Percentiles rank a stretch among this genome's conserved stretches.
Conservation (phyloP, 2,329 filamentous ascomycete genomes). For the Aspergillus thermomutatus region DNA sequence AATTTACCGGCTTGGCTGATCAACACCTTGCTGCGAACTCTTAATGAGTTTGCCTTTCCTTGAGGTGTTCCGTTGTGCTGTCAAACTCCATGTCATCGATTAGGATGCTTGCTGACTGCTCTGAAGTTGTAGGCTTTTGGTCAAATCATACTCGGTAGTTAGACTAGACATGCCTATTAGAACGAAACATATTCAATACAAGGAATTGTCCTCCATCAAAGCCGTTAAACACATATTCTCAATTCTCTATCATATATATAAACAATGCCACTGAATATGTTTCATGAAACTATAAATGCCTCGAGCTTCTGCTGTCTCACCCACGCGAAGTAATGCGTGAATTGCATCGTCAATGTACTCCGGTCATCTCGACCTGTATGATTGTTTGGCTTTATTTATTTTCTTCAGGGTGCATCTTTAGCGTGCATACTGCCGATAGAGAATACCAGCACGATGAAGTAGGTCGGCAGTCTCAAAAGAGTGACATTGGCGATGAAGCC, state of each 20-base stretch:
- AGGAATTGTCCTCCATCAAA: not conserved
- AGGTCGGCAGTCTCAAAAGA: not conserved
- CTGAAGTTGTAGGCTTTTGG: not conserved
- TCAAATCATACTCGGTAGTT: not conserved
- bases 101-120: not conserved
- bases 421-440: not conserved
- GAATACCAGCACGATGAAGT: not conserved
- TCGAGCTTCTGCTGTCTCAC: not conserved
- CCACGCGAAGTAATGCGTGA: not conserved
- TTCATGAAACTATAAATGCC: not conserved
- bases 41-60: constrained; percentile 7
- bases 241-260: not conserved
- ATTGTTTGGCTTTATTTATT: not conserved
- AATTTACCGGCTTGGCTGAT: constrained; percentile 44
- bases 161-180: not conserved
- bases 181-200: not conserved
- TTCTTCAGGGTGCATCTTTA: too few species aligned
- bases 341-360: not conserved
- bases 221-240: not conserved
- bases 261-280: not conserved
- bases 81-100: not conserved
- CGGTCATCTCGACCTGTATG: not conserved
- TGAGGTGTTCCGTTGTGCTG: constrained; percentile 7
- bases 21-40: constrained; percentile 6
- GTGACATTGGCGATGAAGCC: not conserved